phyloP scores from a whole-genome alignment of 805 yeast species.

The Nakazawaea peltata region DNA sequence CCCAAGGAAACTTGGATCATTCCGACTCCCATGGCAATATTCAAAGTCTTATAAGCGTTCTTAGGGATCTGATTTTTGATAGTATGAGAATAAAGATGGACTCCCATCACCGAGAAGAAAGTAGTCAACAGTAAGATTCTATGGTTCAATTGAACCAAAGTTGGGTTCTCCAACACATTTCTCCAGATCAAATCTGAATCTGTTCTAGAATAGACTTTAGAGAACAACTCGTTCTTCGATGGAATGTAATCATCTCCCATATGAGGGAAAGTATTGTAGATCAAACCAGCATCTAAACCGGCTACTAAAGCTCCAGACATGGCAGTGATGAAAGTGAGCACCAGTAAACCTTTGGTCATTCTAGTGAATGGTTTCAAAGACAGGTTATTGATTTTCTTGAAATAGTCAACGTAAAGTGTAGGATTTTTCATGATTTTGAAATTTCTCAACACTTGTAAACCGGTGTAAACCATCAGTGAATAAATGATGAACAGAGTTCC shows the following conservation, averaged over 20 bases:
- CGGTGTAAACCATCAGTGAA: constrained; percentile 86
- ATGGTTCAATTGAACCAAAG: constrained; percentile 90
- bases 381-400: constrained; percentile 56
- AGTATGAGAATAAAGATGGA: constrained; percentile 60
- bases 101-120: constrained; percentile 58
- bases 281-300: constrained; percentile 94
- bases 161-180: constrained; percentile 89
- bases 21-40: constrained; percentile 75
- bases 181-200: constrained; percentile 81
- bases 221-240: constrained; percentile 66
- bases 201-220: constrained; percentile 60
- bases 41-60: constrained; percentile 47
- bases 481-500: constrained; percentile 89
- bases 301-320: constrained; percentile 99
- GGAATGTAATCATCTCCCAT: constrained; percentile 90
- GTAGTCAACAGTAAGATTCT: constrained; percentile 79
- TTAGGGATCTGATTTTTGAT: constrained; percentile 50
- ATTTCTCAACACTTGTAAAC: constrained; percentile 75
- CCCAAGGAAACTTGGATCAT: constrained; percentile 81
- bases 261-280: constrained; percentile 92
- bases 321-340: constrained; percentile 77
- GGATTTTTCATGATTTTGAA: constrained; percentile 63
- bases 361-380: constrained; percentile 49
- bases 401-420: constrained; percentile 38
- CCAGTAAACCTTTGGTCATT: constrained; percentile 48